Evolutionary conservation across 2,329 filamentous ascomycete species (phyloP).

Genomic region (Monilinia fructicola): DNA sequence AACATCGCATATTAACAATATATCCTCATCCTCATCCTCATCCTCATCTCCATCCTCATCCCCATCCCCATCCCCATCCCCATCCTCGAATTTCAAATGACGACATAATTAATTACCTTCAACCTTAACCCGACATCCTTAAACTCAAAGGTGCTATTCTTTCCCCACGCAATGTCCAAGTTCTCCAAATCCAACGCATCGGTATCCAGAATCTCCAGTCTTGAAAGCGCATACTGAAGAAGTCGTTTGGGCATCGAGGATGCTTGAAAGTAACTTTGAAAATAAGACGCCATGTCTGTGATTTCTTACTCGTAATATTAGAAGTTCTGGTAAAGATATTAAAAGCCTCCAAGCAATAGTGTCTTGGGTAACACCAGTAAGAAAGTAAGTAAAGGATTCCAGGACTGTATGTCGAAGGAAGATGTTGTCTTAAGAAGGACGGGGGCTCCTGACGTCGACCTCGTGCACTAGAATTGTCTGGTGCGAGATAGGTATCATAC

Average conservation of each 20-base stretch:
- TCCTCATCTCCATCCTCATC: neutral
- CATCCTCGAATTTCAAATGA: neutral
- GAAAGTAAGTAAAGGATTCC: conserved; percentile 13
- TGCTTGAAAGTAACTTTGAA: conserved; percentile 38
- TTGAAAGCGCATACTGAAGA: conserved; percentile 79
- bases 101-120: conserved; percentile 60
- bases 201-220: conserved; percentile 83
- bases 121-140: conserved; percentile 80
- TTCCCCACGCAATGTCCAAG: conserved; percentile 78
- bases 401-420: conserved; percentile 21
- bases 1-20: conserved; percentile 29
- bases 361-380: neutral
- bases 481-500: conserved; percentile 20
- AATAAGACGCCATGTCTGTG: conserved; percentile 40
- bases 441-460: conserved; percentile 33
- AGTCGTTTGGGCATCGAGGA: conserved; percentile 84
- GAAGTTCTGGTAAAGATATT: conserved; percentile 6
- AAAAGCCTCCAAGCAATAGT: conserved; percentile 19
- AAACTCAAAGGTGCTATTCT: conserved; percentile 80
- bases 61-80: neutral
- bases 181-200: conserved; percentile 84
- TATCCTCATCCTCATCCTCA: neutral
- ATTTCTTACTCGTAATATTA: neutral
- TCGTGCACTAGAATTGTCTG: conserved; percentile 31
- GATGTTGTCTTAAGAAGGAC: conserved; percentile 28